Conservation (phyloP, 139 green algal species). For the Auxenochlorella pyrenoidosa region DNA sequence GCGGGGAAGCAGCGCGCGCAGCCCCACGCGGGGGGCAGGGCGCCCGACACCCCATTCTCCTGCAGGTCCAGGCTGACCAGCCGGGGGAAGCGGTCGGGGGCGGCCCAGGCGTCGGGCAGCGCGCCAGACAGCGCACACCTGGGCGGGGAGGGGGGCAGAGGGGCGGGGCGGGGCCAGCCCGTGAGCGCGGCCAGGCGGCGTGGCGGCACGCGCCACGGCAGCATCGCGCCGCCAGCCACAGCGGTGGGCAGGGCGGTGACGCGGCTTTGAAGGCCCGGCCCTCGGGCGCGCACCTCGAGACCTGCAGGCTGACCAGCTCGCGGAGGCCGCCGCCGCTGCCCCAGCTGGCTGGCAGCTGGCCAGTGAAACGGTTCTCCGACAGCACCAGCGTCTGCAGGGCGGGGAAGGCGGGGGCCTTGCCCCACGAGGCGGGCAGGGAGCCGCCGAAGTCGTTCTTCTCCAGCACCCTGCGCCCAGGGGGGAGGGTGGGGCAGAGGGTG, state of each 20-base stretch:
- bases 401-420: conserved; percentile 6
- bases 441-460: background rate
- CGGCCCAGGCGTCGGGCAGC: conserved; percentile 5
- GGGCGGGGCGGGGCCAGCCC: too few species aligned
- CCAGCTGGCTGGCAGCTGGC: conserved; percentile 1
- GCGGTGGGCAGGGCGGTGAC: too few species aligned
- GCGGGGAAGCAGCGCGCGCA: background rate
- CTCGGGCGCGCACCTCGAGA: too few species aligned
- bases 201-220: too few species aligned
- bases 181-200: too few species aligned
- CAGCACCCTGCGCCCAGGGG: background rate
- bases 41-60: background rate
- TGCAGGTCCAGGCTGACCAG: conserved; percentile 1
- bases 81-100: conserved; percentile 15
- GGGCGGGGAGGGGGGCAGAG: background rate
- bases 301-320: background rate
- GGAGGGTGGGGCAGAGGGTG: background rate
- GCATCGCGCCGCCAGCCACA: too few species aligned
- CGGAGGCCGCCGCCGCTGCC: conserved; percentile 9
- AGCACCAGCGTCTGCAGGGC: background rate
- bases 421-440: conserved; percentile 11
- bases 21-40: conserved; percentile 5
- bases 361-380: background rate
- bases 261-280: too few species aligned
- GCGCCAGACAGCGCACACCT: background rate